Conservation (phyloP, 352 stramenopile species). For the Globisporangium okanoganense region DNA sequence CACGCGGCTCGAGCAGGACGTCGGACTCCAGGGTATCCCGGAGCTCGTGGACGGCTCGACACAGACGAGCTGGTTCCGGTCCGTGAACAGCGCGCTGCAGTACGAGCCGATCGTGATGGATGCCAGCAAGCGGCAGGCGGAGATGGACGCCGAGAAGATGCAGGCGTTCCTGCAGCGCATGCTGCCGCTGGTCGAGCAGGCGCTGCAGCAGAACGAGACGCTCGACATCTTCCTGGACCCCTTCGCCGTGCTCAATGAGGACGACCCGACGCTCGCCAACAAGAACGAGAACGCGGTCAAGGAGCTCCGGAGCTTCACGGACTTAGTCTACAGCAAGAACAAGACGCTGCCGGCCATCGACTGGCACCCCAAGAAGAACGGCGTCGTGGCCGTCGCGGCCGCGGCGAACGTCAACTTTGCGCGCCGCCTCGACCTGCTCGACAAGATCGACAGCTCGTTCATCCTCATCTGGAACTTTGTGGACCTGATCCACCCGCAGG, state of each 20-base stretch:
- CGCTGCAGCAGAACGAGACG: slow-evolving; percentile 83
- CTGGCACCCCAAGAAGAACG: slow-evolving; percentile 89
- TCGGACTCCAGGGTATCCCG: slow-evolving; percentile 68
- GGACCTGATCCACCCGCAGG: slow-evolving; percentile 91
- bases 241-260: slow-evolving; percentile 66
- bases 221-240: slow-evolving; percentile 83
- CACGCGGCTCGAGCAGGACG: slow-evolving; percentile 68
- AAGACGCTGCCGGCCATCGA: slow-evolving; percentile 87
- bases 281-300: slow-evolving; percentile 90
- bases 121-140: slow-evolving; percentile 23
- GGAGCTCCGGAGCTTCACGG: slow-evolving; percentile 91
- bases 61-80: slow-evolving; percentile 83
- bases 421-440: slow-evolving; percentile 70
- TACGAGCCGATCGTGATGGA: slow-evolving; percentile 73
- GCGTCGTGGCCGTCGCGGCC: slow-evolving; percentile 84
- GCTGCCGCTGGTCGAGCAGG: slow-evolving; percentile 66
- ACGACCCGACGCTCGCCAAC: slow-evolving; percentile 53
- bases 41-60: slow-evolving; percentile 65
- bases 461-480: slow-evolving; percentile 94
- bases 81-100: slow-evolving; percentile 77
- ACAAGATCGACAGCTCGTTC: slow-evolving; percentile 83
- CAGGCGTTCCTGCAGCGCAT: slow-evolving; percentile 63
- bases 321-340: slow-evolving; percentile 93
- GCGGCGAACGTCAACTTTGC: slow-evolving; percentile 86
- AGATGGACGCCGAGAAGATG: slow-evolving; percentile 71